Evolutionary conservation across 257 asterid species (phyloP), one percentile per base, ranked within the genome.

Genomic region (Lavandula angustifolia): DNA sequence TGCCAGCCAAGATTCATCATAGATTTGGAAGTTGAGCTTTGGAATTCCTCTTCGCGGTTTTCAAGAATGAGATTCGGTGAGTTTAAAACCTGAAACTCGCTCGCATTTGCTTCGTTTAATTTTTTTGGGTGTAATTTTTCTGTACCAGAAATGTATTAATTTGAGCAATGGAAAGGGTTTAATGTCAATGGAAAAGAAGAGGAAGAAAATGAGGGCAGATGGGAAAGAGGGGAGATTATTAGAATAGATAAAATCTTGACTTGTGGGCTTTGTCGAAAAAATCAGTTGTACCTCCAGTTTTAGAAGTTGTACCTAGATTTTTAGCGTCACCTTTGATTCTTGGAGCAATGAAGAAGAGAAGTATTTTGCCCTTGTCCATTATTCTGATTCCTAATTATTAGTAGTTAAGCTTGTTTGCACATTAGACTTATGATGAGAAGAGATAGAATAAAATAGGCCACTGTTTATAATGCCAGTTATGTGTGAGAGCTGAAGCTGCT

Each of bases 41-140:
- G 65, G 70, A 69, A 52, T 62, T 70, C 53, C 74, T 44, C 63
- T 75, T 42, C 66, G 35, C 11, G 64, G 41, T 63, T 53, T 67
- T 57, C 69, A 76, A 71, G 73, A 40, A 87, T 87, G 95, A 83
- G 85, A 69, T 71, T 72, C 37, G 95, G 95, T 85, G 65, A 76
- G 85, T 71, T 68, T 4, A 3, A 14, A 31, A 3, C 4, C 18
- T 53, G 6, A 4, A 10, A 46, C 46, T 49, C 40, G 12, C 63
- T 53, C 40, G 22, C 54, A 54, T 60, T 62, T 47, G 43, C 62
- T 52, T 60, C 27, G 13, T 73, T 73, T 18, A n/a, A 35, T 40
- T 57, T 27, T 68, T 11, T 41, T 58, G 71, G 65, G 40, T 47
- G 18, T 4, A 50, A 50, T 54, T 3, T 10, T 59, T 18, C 7